Conservation (phyloP, 2,329 filamentous ascomycete species). For the Ambrosiella beaveri region DNA sequence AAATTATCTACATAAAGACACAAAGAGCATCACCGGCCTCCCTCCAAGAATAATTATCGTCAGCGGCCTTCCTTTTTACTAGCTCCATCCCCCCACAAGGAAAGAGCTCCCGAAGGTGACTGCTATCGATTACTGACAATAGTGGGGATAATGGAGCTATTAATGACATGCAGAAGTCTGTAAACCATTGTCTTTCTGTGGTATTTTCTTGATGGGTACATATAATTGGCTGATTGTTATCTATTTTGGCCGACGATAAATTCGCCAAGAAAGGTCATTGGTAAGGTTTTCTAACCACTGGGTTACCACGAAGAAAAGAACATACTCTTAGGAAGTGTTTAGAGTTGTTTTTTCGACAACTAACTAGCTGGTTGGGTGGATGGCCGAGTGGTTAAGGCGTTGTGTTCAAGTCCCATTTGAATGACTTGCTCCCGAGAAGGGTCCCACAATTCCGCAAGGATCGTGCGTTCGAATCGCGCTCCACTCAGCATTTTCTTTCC, state of each 20-base stretch:
- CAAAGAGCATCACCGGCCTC: too few relatives aligned
- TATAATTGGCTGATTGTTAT: too few relatives aligned
- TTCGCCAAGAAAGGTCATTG: too few relatives aligned
- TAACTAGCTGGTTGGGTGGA: constrained; percentile 1
- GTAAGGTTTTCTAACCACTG: too few relatives aligned
- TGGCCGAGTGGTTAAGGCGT: constrained; percentile 8
- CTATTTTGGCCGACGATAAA: too few relatives aligned
- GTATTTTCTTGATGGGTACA: too few relatives aligned
- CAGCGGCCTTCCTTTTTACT: not conserved
- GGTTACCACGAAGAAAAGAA: too few relatives aligned
- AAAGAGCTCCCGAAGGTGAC: not conserved
- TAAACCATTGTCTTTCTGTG: too few relatives aligned
- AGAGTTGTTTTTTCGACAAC: not conserved
- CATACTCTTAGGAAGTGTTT: not conserved
- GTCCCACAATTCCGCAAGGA: constrained; percentile 11
- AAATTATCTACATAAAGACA: too few relatives aligned
- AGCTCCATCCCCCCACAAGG: not conserved
- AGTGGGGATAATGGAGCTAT: not conserved
- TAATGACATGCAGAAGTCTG: too few relatives aligned
- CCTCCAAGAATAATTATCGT: not conserved
- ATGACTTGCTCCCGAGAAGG: constrained; percentile 9
- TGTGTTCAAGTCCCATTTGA: constrained; percentile 8
- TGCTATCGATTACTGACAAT: not conserved
- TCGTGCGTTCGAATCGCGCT: constrained; percentile 12
- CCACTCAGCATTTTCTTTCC: constrained; percentile 8